Percentiles rank a stretch among this genome's conserved stretches.
phyloP scores from a whole-genome alignment of 2,329 filamentous ascomycete species.

The Botrytis porri region DNA sequence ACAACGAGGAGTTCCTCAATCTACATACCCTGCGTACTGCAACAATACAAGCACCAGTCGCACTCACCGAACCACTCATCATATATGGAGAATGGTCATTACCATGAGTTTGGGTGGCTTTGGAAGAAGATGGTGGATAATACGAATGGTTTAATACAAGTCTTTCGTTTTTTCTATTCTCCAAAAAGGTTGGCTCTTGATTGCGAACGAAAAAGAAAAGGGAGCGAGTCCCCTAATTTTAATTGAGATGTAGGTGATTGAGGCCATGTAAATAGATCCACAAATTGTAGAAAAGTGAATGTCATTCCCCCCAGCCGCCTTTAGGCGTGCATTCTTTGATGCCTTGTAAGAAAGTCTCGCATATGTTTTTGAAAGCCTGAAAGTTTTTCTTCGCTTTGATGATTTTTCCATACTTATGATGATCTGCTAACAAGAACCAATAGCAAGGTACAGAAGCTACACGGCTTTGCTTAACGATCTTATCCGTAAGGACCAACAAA shows the following conservation, averaged over 20 bases:
- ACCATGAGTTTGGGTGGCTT: neutral
- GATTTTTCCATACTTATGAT: neutral
- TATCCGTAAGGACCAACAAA: neutral
- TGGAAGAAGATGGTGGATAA: neutral
- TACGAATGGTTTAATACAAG: neutral
- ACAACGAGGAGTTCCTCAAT: slow-evolving; percentile 27
- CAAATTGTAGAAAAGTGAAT: neutral
- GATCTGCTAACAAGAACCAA: neutral
- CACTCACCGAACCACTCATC: slow-evolving; percentile 40
- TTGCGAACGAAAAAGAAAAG: neutral
- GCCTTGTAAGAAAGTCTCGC: neutral
- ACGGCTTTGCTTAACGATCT: neutral
- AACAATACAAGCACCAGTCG: slow-evolving; percentile 44
- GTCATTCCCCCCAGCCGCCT: neutral
- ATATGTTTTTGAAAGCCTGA: neutral
- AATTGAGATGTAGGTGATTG: neutral
- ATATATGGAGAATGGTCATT: slow-evolving; percentile 39
- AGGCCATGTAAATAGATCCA: neutral
- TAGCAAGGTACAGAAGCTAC: neutral
- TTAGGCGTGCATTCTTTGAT: neutral
- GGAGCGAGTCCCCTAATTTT: too few species aligned
- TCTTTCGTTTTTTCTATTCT: neutral
- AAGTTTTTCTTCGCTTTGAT: neutral
- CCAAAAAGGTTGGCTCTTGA: neutral
- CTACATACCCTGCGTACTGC: slow-evolving; percentile 48